Conservation (phyloP, 2,329 filamentous ascomycete genomes). For the Nothopassalora personata region DNA sequence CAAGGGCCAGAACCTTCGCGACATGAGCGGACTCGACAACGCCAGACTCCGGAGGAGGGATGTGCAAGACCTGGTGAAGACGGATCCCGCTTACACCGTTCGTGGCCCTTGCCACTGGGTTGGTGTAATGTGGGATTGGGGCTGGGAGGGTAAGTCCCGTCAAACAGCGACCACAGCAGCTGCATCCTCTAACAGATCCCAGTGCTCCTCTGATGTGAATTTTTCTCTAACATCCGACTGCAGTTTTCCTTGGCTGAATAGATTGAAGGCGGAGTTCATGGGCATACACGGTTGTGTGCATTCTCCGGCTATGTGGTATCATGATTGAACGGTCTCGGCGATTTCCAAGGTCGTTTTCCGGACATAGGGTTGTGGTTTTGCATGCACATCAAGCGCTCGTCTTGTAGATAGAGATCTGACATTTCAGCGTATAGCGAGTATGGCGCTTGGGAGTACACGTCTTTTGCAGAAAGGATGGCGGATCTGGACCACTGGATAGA, state of each 20-base stretch:
- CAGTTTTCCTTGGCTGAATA: conserved; percentile 39
- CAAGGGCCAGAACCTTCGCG: conserved; percentile 2
- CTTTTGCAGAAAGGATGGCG: not conserved
- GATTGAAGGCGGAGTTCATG: not conserved
- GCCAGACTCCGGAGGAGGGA: conserved; percentile 5
- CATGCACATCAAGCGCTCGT: not conserved
- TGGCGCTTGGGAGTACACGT: not conserved
- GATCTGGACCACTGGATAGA: not conserved
- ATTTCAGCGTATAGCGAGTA: conserved; percentile 2
- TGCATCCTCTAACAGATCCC: not conserved
- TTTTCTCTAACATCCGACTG: not conserved
- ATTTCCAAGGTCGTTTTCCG: not conserved
- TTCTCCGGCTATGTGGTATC: not conserved
- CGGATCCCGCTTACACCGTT: conserved; percentile 54
- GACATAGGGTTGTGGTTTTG: not conserved
- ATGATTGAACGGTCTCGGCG: conserved; percentile 1
- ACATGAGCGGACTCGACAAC: conserved; percentile 1
- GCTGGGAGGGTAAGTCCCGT: conserved; percentile 60
- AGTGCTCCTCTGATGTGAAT: not conserved
- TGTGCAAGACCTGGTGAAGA: conserved; percentile 10
- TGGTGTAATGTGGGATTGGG: conserved; percentile 65
- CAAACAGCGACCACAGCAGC: not conserved
- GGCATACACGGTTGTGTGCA: not conserved
- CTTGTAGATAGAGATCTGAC: not conserved
- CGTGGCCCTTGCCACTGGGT: conserved; percentile 63